A percentile compares a stretch with the other conserved stretches of the same genome.
phyloP scores from a whole-genome alignment of 176 grass and related monocot genomes.

The Ensete ventricosum region DNA sequence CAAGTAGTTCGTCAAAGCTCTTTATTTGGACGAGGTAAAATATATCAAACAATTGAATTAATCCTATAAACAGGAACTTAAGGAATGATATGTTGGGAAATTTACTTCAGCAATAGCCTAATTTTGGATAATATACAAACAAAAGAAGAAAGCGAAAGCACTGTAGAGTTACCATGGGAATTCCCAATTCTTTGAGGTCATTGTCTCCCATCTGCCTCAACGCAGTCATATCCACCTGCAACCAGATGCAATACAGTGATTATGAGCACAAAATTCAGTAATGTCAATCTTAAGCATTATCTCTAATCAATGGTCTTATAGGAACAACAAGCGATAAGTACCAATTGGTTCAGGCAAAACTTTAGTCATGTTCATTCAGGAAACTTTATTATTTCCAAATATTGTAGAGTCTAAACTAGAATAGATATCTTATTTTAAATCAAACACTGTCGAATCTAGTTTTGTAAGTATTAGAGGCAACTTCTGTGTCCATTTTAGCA shows the following conservation, averaged over 20 bases:
- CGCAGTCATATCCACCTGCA: conserved; percentile 59
- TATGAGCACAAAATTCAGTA: not conserved
- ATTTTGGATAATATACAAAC: not conserved
- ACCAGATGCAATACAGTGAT: not conserved
- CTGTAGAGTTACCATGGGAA: conserved; percentile 62
- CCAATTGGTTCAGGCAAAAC: not conserved
- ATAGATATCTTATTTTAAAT: not conserved
- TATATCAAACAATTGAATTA: no score
- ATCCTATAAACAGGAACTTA: no score
- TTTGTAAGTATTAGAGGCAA: not conserved
- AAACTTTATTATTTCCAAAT: no score
- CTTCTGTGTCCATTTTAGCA: not conserved
- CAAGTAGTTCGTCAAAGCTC: no score
- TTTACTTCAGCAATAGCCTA: not conserved
- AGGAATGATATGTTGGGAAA: no score
- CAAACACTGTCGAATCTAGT: not conserved
- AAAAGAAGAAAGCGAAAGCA: not conserved
- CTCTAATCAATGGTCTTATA: not conserved
- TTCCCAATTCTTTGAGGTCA: conserved; percentile 90
- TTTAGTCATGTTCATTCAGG: no score
- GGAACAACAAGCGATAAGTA: not conserved
- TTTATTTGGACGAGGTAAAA: no score
- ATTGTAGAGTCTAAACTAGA: no score
- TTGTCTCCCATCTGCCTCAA: conserved; percentile 83
- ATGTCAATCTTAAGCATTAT: not conserved